phyloP scores from a whole-genome alignment of 768 basidiomycete genomes.

The Tremella fuciformis region DNA sequence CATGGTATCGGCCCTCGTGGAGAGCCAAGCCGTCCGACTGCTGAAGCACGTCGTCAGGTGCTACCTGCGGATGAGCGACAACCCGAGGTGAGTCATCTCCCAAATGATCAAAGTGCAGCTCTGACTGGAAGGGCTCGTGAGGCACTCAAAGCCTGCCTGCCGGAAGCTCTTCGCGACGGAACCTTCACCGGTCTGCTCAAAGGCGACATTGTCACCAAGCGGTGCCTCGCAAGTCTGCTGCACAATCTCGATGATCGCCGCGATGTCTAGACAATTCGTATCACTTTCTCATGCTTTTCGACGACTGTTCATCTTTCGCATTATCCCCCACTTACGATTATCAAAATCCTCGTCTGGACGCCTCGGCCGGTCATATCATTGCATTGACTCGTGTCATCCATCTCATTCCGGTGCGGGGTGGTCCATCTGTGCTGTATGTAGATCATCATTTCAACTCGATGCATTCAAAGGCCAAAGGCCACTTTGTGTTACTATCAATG shows the following conservation, averaged over 20 bases:
- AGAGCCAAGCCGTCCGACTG: conserved; percentile 92
- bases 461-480: no score
- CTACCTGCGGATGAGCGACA: conserved; percentile 92
- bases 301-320: no score
- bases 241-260: conserved; percentile 38
- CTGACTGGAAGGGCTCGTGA: conserved; percentile 72
- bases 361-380: no score
- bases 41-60: conserved; percentile 98
- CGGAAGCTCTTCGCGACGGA: conserved; percentile 88
- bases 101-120: background rate
- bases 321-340: no score
- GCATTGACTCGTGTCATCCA: no score
- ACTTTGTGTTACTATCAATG: no score
- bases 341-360: no score
- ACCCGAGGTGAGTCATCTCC: conserved; percentile 67
- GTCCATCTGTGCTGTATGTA: no score
- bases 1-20: conserved; percentile 97
- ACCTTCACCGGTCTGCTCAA: conserved; percentile 90
- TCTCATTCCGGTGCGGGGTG: no score
- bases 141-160: conserved; percentile 89
- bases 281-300: no score
- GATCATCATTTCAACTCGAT: no score
- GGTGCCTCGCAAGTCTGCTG: conserved; percentile 49
- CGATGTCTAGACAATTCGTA: no score
- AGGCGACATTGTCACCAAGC: conserved; percentile 89